Conservation (phyloP, 305 asterid genomes). For the Plantago rigida region DNA sequence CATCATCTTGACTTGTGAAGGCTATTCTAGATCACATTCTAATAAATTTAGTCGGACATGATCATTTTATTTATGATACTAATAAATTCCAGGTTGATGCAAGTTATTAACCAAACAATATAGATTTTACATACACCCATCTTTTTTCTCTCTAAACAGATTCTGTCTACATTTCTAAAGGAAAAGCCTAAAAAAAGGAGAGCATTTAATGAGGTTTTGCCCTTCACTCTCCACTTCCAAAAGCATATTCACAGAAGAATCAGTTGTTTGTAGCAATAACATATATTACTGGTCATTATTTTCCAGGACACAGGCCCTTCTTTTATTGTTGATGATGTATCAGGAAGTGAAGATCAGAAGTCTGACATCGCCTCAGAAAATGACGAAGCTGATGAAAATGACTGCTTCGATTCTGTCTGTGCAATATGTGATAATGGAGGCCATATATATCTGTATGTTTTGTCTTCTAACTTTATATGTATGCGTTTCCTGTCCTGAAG, state of each 20-base stretch:
- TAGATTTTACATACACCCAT: background rate
- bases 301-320: constrained; percentile 46
- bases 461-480: constrained; percentile 14
- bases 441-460: constrained; percentile 42
- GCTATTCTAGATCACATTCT: too few relatives aligned
- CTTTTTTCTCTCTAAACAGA: constrained; percentile 33
- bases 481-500: background rate
- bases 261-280: background rate
- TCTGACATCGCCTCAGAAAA: constrained; percentile 22
- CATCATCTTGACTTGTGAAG: too few relatives aligned
- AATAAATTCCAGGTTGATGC: background rate
- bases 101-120: background rate
- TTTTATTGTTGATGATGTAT: constrained; percentile 54
- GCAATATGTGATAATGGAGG: constrained; percentile 86
- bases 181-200: constrained; percentile 51
- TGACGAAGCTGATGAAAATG: constrained; percentile 33
- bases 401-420: constrained; percentile 55
- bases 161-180: constrained; percentile 45
- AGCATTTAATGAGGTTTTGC: constrained; percentile 40
- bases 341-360: constrained; percentile 27
- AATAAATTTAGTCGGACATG: too few relatives aligned
- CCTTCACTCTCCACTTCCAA: constrained; percentile 16
- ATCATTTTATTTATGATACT: too few relatives aligned
- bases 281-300: background rate
- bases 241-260: background rate